Evolutionary conservation across 1,284 basidiomycete genomes (phyloP).

Genomic region (Leccinum ponderosum): DNA sequence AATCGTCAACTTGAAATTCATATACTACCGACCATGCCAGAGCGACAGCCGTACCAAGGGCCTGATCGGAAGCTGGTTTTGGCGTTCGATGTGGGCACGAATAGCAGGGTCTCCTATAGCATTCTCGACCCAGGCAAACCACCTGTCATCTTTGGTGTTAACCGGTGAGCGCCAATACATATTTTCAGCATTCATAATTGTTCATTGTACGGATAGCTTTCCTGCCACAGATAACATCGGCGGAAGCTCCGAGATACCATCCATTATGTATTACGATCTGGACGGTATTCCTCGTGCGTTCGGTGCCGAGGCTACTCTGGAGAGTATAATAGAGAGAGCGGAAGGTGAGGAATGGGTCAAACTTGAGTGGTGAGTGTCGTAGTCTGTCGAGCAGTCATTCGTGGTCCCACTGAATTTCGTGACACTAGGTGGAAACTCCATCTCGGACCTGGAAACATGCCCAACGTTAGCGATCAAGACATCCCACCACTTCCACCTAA

Average conservation of each 20-base stretch:
- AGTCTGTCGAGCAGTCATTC: background rate
- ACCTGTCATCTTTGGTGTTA: constrained; percentile 45
- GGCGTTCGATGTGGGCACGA: constrained; percentile 54
- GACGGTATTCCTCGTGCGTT: constrained; percentile 44
- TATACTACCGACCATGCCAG: constrained; percentile 25
- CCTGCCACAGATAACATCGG: constrained; percentile 54
- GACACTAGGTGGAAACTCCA: constrained; percentile 38
- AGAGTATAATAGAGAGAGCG: constrained; percentile 41
- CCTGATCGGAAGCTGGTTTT: constrained; percentile 43
- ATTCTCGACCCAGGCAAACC: constrained; percentile 46
- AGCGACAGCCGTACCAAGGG: constrained; percentile 36
- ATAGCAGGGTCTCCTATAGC: constrained; percentile 48
- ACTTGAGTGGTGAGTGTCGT: constrained; percentile 40
- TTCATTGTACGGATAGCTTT: constrained; percentile 37
- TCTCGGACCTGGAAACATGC: constrained; percentile 29
- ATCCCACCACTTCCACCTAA: constrained; percentile 43
- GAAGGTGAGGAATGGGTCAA: constrained; percentile 48
- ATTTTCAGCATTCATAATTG: background rate
- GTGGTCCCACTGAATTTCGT: background rate
- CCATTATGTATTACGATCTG: constrained; percentile 51
- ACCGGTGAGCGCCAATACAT: constrained; percentile 33
- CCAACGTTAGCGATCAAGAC: constrained; percentile 26
- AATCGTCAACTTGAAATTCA: background rate
- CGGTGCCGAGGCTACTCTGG: constrained; percentile 50
- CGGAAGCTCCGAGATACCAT: constrained; percentile 57